Conservation (phyloP, 83 land plant genomes). For the Thuja plicata region DNA sequence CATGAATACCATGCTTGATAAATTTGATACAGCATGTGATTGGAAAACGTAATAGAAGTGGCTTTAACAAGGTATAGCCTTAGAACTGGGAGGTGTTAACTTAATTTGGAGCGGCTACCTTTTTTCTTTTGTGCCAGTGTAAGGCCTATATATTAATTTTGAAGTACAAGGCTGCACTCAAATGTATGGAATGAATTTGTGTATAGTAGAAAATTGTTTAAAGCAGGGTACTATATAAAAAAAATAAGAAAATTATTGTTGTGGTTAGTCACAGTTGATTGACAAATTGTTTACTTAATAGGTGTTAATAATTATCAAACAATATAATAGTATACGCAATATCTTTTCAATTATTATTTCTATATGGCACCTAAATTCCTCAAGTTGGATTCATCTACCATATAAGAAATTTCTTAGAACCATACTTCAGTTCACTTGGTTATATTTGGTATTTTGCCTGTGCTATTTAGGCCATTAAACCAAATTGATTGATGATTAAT, state of each 20-base stretch:
- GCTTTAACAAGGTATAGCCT: neutral
- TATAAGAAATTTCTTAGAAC: neutral
- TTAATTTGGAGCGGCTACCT: neutral
- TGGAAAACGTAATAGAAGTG: neutral
- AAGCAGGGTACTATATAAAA: neutral
- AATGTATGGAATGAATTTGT: neutral
- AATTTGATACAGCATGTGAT: neutral
- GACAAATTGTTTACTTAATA: neutral
- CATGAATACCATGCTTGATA: neutral
- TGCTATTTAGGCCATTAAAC: slow-evolving; percentile 2
- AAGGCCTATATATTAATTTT: too few species aligned
- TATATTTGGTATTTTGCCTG: neutral
- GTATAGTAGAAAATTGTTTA: neutral
- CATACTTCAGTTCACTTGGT: neutral
- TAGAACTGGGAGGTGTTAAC: neutral
- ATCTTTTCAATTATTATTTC: neutral
- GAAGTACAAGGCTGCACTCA: neutral
- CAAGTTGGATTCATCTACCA: neutral
- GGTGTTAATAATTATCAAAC: neutral
- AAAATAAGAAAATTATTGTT: neutral
- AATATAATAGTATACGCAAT: neutral
- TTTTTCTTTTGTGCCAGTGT: neutral
- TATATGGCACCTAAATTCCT: neutral
- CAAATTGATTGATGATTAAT: neutral
- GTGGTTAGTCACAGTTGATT: neutral